phyloP scores from a whole-genome alignment of 495 filamentous ascomycete genomes.

The Penicillium dipodomyicola region DNA sequence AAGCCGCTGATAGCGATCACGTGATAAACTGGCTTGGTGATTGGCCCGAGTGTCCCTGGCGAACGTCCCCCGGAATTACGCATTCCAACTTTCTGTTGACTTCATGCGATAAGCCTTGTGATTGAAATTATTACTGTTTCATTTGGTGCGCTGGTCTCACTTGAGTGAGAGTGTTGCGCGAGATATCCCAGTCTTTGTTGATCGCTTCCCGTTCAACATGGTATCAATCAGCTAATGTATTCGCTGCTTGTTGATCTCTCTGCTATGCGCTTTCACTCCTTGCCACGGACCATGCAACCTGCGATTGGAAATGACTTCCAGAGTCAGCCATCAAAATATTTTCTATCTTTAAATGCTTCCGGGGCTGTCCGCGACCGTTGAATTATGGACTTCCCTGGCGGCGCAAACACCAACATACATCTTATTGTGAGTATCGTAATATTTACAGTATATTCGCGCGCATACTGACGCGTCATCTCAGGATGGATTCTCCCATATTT shows the following conservation, averaged over 20 bases:
- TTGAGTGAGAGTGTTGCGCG: neutral
- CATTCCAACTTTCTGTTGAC: slow-evolving; percentile 13
- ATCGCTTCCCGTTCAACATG: slow-evolving; percentile 20
- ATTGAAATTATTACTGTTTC: neutral
- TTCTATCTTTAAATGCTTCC: slow-evolving; percentile 31
- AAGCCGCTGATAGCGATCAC: slow-evolving; percentile 39
- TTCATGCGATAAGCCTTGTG: slow-evolving; percentile 6
- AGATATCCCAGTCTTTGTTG: neutral
- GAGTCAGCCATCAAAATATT: slow-evolving; percentile 25
- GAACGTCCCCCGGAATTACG: slow-evolving; percentile 32
- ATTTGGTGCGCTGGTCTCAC: neutral
- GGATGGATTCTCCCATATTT: slow-evolving; percentile 51
- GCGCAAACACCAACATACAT: slow-evolving; percentile 47
- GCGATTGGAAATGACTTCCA: slow-evolving; percentile 40
- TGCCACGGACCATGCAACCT: slow-evolving; percentile 10
- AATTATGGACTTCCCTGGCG: slow-evolving; percentile 51
- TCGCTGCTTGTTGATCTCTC: slow-evolving; percentile 10
- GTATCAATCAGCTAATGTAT: slow-evolving; percentile 24
- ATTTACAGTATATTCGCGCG: neutral
- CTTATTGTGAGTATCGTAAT: slow-evolving; percentile 40
- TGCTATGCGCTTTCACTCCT: slow-evolving; percentile 12
- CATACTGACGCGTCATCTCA: slow-evolving; percentile 24
- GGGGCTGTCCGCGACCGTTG: slow-evolving; percentile 31
- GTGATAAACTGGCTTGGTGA: slow-evolving; percentile 25
- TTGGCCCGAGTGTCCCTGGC: slow-evolving; percentile 28